These are phyloP conservation scores for Penicillium sp. DNA, from an alignment of 2,329 filamentous ascomycete species.

Conservation along the genomic window DNA sequence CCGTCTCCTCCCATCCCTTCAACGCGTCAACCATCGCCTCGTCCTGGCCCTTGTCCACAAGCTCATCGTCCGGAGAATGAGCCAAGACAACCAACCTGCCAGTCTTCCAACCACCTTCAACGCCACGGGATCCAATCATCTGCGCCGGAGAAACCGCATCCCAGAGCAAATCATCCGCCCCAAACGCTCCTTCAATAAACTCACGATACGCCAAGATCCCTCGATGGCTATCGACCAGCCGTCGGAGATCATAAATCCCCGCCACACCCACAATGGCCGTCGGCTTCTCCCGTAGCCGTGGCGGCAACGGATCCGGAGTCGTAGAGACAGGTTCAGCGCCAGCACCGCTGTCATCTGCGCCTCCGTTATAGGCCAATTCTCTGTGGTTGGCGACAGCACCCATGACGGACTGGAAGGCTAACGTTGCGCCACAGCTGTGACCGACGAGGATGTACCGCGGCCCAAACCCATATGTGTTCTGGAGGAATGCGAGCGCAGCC, in stretches of 20 bases:
- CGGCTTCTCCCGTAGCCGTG: constrained; percentile 26
- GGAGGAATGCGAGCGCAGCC: constrained; percentile 40
- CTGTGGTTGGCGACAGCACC: constrained; percentile 18
- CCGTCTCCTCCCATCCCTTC: constrained; percentile 45
- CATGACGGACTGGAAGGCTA: constrained; percentile 48
- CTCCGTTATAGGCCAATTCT: constrained; percentile 8
- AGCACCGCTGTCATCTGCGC: constrained; percentile 5
- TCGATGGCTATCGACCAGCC: constrained; percentile 34
- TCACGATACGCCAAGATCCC: constrained; percentile 38
- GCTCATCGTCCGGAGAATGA: constrained; percentile 41
- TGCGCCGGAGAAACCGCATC: constrained; percentile 41
- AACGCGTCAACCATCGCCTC: constrained; percentile 51
- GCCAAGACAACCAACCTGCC: constrained; percentile 41
- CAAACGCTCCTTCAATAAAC: constrained; percentile 45
- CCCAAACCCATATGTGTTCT: constrained; percentile 40
- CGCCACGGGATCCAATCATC: constrained; percentile 26
- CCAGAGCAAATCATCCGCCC: constrained; percentile 37
- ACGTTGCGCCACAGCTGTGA: constrained; percentile 48
- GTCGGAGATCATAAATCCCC: constrained; percentile 46
- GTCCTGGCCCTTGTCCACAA: constrained; percentile 41
- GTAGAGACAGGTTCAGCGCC: constrained; percentile 7
- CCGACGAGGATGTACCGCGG: constrained; percentile 45
- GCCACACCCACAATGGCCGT: constrained; percentile 42
- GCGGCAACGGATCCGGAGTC: constrained; percentile 13
- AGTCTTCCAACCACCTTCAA: constrained; percentile 34